Evolutionary conservation across 2,329 filamentous ascomycete species (phyloP).

Genomic region (Fusarium sp.): DNA sequence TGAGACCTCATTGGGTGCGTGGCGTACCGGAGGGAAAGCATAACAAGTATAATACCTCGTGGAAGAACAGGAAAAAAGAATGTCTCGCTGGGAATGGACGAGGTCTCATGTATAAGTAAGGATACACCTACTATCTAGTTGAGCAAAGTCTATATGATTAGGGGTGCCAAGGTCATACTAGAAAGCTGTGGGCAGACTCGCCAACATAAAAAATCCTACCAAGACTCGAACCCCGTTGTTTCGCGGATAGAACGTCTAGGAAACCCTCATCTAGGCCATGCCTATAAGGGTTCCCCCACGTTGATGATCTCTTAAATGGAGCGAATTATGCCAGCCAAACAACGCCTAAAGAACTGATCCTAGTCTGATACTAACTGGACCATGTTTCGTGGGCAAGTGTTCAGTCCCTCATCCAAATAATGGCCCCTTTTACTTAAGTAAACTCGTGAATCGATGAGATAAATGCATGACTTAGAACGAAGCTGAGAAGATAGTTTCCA

Average conservation of each 20-base stretch:
- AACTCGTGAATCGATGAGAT: not conserved
- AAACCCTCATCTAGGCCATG: not conserved
- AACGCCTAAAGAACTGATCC: not conserved
- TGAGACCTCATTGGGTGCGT: constrained; percentile 11
- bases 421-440: not conserved
- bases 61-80: not conserved
- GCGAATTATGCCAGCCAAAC: not conserved
- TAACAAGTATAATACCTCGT: constrained; percentile 15
- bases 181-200: not conserved
- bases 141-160: not conserved
- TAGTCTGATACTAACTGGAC: too few relatives aligned
- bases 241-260: not conserved
- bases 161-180: not conserved
- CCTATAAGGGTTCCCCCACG: not conserved
- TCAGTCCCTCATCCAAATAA: not conserved
- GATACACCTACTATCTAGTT: not conserved
- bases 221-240: not conserved
- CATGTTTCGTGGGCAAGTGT: not conserved
- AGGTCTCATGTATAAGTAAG: not conserved
- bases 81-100: not conserved
- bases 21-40: constrained; percentile 32
- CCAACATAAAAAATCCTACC: not conserved
- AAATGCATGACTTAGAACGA: not conserved
- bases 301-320: not conserved
- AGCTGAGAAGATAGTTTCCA: not conserved